Evolutionary conservation across 345 rosid genomes (phyloP), one percentile per base, ranked within the genome.

Genomic region (Salix exigua): DNA sequence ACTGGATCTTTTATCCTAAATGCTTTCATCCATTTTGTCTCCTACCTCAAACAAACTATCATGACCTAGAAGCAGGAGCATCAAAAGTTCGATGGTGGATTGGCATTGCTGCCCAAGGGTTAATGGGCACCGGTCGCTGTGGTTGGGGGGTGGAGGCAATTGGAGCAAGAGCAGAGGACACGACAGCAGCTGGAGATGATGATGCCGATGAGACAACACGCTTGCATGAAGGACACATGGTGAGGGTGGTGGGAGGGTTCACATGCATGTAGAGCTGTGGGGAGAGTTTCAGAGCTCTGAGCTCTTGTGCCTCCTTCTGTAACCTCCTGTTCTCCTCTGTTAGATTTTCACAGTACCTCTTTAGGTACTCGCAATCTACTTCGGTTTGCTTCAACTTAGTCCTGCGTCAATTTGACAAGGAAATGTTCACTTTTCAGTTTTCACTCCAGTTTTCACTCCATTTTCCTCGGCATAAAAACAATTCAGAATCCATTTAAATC

Each of bases 351-450:
- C 97, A 93, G 73, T 93, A 89, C 74, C 91, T 75, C 82, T 88
- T 93, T 0, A 93, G 77, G 81, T 87, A 90, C 76, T 93, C 98
- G 42, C 98, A 93, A 60, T 93, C 98, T 0, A 91, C 93, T 82
- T 93, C 98, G 6, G 98, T 93, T 81, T 93, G 98, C 87, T 93
- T 93, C 84, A 89, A 79, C 84, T 93, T 93, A 0, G 98, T 93
- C 89, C 98, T 93, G 81, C 65, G 83, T 21, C 60, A 33, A 70
- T 48, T 25, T 26, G 2, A 67, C 26, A n/a, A 8, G 3, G 31
- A 13, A 19, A 48, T 17, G 19, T 14, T 31, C 25, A 25, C 7
- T 8, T 17, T 23, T 13, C 38, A 71, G 8, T 3, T 17, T 37
- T 13, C 38, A 71, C 8, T 3, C 10, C 38, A 71, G 8, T 3